phyloP scores from a whole-genome alignment of 2,329 filamentous ascomycete species.

The Elsinoe perseae region DNA sequence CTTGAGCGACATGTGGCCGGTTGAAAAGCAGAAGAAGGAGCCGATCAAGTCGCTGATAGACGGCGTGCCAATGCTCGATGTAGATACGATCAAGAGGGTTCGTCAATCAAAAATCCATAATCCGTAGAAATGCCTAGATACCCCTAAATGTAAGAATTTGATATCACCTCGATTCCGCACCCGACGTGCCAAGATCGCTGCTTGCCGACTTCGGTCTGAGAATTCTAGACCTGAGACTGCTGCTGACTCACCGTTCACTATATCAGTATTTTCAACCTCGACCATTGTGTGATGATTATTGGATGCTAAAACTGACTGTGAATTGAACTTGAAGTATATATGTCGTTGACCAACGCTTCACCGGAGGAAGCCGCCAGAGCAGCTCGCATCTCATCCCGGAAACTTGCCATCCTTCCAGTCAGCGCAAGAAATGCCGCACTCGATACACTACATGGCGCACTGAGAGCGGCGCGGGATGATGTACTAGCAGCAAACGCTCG shows the following conservation, averaged over 20 bases:
- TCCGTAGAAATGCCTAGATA: neutral
- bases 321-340: conserved; percentile 31
- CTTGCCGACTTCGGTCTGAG: neutral
- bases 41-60: neutral
- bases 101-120: neutral
- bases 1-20: conserved; percentile 7
- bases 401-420: conserved; percentile 70
- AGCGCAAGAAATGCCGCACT: conserved; percentile 76
- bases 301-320: neutral
- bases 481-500: conserved; percentile 82
- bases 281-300: no score
- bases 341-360: conserved; percentile 85
- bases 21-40: neutral
- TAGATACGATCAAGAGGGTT: neutral
- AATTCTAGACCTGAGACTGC: no score
- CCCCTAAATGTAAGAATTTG: neutral
- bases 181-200: neutral
- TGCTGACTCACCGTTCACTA: neutral
- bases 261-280: no score
- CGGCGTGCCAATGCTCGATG: neutral
- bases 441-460: conserved; percentile 70
- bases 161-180: neutral
- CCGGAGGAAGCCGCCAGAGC: conserved; percentile 68
- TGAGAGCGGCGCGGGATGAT: conserved; percentile 58
- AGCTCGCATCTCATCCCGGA: conserved; percentile 74